Conservation (phyloP, 257 asterid species). For the Capsicum pubescens region DNA sequence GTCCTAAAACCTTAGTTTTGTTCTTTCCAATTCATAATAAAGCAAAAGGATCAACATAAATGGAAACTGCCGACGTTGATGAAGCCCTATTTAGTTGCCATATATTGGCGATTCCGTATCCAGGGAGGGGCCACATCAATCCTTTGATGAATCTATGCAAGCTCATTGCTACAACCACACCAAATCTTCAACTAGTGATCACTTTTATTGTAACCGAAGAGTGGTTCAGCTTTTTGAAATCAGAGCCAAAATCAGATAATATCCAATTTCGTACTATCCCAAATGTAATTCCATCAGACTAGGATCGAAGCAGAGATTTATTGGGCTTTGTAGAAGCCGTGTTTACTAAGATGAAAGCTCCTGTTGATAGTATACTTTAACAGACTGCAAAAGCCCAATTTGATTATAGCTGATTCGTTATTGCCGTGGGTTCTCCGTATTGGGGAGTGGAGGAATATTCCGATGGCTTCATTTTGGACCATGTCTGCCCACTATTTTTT, state of each 20-base stretch:
- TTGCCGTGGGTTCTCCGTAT: constrained; percentile 60
- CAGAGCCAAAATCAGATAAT: neutral
- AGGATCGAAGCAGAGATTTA: constrained; percentile 58
- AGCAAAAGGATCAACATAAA: neutral
- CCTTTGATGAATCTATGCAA: constrained; percentile 46
- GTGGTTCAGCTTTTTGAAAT: constrained; percentile 20
- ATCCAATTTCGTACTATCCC: neutral
- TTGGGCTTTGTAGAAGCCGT: constrained; percentile 58
- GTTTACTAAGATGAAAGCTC: constrained; percentile 65
- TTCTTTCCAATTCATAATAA: neutral
- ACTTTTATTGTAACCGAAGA: constrained; percentile 29
- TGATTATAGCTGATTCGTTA: constrained; percentile 54
- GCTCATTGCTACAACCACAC: neutral
- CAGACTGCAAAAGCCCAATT: constrained; percentile 15
- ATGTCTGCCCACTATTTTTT: constrained; percentile 67
- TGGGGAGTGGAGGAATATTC: constrained; percentile 67
- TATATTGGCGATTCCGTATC: constrained; percentile 37
- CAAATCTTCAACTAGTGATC: neutral
- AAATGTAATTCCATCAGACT: constrained; percentile 45
- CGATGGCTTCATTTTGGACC: constrained; percentile 84
- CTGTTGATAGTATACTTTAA: constrained; percentile 61
- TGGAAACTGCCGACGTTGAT: neutral
- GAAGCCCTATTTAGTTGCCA: constrained; percentile 14
- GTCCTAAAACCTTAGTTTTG: neutral
- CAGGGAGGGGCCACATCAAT: constrained; percentile 39